Conservation (phyloP, 2,329 filamentous ascomycete species). For the Alternaria triticimaculans region DNA sequence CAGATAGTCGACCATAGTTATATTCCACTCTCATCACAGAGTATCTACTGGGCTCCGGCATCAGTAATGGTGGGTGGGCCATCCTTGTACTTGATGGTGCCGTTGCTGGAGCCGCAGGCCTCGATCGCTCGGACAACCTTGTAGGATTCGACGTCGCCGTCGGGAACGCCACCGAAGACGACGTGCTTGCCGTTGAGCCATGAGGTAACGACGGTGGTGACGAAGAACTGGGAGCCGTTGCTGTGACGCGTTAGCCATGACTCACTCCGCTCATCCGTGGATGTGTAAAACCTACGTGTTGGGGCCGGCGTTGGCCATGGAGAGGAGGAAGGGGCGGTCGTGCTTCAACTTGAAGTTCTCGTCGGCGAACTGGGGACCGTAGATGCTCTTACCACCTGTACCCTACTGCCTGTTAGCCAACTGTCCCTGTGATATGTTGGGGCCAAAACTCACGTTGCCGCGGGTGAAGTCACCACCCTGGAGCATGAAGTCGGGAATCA, state of each 20-base stretch:
- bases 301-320: constrained; percentile 94
- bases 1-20: neutral
- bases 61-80: constrained; percentile 62
- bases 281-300: constrained; percentile 71
- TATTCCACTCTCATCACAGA: neutral
- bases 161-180: constrained; percentile 77
- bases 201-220: constrained; percentile 71
- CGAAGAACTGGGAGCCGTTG: constrained; percentile 77
- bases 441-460: constrained; percentile 72
- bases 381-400: constrained; percentile 92
- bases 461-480: constrained; percentile 96
- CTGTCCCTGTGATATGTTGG: constrained; percentile 5
- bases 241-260: constrained; percentile 45
- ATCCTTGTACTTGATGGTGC: constrained; percentile 58
- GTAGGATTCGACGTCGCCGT: constrained; percentile 60
- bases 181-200: constrained; percentile 83
- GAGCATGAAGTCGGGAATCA: constrained; percentile 94
- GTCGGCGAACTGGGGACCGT: constrained; percentile 91
- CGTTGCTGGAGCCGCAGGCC: constrained; percentile 62
- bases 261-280: neutral
- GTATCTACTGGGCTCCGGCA: constrained; percentile 56
- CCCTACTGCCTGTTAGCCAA: constrained; percentile 62
- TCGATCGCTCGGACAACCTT: constrained; percentile 66
- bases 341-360: constrained; percentile 88
- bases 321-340: constrained; percentile 77